Evolutionary conservation across 257 asterid species (phyloP).

Genomic region (Handroanthus guayacan): DNA sequence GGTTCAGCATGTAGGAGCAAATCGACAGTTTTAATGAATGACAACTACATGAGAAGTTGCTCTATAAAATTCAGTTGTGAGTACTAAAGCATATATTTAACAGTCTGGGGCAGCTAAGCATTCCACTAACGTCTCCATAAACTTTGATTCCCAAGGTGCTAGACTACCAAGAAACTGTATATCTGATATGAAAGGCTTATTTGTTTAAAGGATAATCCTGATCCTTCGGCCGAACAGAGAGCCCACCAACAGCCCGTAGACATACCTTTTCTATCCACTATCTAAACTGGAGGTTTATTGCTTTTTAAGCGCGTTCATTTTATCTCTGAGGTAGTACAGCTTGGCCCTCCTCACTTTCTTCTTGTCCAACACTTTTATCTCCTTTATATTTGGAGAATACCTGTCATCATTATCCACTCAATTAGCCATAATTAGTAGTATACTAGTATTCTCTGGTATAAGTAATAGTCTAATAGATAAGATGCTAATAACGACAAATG

Average conservation of each 20-base stretch:
- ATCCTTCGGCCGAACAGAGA: constrained; percentile 28
- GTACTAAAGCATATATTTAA: background rate
- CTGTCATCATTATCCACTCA: constrained; percentile 53
- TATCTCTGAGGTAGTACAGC: constrained; percentile 93
- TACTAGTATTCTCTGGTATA: background rate
- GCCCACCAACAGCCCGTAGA: constrained; percentile 34
- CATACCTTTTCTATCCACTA: constrained; percentile 44
- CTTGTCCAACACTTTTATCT: constrained; percentile 90
- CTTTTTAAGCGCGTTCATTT: constrained; percentile 87
- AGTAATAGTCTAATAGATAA: background rate
- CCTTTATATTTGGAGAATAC: constrained; percentile 97
- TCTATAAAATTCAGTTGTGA: constrained; percentile 22
- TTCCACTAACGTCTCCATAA: constrained; percentile 38
- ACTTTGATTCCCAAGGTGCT: constrained; percentile 25
- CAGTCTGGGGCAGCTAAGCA: constrained; percentile 29
- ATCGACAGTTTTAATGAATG: background rate
- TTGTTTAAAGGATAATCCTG: constrained; percentile 26
- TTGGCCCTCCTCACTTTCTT: constrained; percentile 97
- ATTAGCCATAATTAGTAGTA: constrained; percentile 31
- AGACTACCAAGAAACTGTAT: constrained; percentile 10
- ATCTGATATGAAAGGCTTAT: constrained; percentile 24
- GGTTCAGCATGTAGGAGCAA: background rate
- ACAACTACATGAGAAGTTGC: constrained; percentile 5
- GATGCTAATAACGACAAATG: constrained; percentile 8
- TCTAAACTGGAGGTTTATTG: constrained; percentile 43